Percentiles rank a stretch among this genome's conserved stretches.
Conservation (phyloP, 306 rosid species). For the Castanea crenata region DNA sequence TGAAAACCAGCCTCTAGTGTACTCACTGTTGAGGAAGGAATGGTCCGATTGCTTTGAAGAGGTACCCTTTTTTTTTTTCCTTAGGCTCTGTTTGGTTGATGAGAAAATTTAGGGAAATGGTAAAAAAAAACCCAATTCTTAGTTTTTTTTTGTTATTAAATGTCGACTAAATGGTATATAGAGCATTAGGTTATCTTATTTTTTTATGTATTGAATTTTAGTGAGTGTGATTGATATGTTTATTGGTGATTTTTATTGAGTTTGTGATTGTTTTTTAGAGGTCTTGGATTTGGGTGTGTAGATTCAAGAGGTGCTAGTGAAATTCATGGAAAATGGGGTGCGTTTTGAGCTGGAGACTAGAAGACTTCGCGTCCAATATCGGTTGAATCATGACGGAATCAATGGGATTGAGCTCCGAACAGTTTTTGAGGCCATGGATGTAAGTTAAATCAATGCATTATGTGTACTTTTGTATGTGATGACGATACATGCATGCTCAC, state of each 20-base stretch:
- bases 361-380: constrained; percentile 55
- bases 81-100: background rate
- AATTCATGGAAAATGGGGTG: constrained; percentile 74
- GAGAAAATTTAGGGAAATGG: background rate
- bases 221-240: constrained; percentile 9
- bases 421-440: constrained; percentile 85
- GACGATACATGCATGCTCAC: background rate
- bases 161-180: too few relatives aligned
- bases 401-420: constrained; percentile 53
- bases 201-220: background rate
- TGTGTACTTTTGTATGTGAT: background rate
- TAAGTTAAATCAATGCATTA: constrained; percentile 38
- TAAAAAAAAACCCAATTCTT: background rate
- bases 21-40: constrained; percentile 68
- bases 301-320: constrained; percentile 89
- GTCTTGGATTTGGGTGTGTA: constrained; percentile 90
- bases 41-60: constrained; percentile 85
- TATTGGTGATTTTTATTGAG: constrained; percentile 56
- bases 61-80: constrained; percentile 34
- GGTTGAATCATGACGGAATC: constrained; percentile 32
- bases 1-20: constrained; percentile 76
- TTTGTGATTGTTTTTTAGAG: constrained; percentile 76
- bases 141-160: too few relatives aligned
- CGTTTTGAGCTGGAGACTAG: constrained; percentile 56
- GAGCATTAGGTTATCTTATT: background rate